phyloP scores from a whole-genome alignment of 2,329 filamentous ascomycete species.

The Stagonosporopsis cucurbitacearum region DNA sequence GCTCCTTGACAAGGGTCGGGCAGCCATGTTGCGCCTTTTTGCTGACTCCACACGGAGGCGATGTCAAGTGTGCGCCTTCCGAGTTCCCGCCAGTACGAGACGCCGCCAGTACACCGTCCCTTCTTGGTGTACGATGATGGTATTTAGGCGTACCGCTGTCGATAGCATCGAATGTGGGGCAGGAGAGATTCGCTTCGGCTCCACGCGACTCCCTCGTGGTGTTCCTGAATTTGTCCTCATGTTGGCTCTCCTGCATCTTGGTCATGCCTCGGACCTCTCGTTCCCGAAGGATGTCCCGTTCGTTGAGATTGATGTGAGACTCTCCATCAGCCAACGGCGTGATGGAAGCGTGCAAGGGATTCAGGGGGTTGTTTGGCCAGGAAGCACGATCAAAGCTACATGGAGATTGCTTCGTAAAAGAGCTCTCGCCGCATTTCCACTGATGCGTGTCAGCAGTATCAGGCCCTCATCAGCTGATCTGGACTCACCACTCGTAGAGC shows the following conservation, averaged over 20 bases:
- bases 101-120: conserved; percentile 11
- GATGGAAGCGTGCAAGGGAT: conserved; percentile 33
- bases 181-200: background rate
- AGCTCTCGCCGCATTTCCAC: conserved; percentile 38
- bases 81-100: conserved; percentile 23
- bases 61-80: conserved; percentile 18
- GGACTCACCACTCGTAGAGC: conserved; percentile 14
- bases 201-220: conserved; percentile 5
- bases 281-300: background rate
- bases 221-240: background rate
- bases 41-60: conserved; percentile 30
- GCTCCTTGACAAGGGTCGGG: conserved; percentile 11
- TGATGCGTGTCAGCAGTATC: conserved; percentile 15
- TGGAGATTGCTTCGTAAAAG: conserved; percentile 36
- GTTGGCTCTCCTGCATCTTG: background rate
- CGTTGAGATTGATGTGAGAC: background rate
- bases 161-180: conserved; percentile 1
- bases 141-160: conserved; percentile 3
- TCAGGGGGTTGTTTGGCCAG: conserved; percentile 26
- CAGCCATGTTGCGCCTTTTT: conserved; percentile 28
- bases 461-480: background rate
- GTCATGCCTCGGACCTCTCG: background rate
- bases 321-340: conserved; percentile 12
- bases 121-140: background rate
- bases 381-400: conserved; percentile 36